A percentile compares a stretch with the other conserved stretches of the same genome.
These are phyloP conservation scores for Glebionis coronaria DNA, from an alignment of 129 eudicot species.

Conservation along the genomic window DNA sequence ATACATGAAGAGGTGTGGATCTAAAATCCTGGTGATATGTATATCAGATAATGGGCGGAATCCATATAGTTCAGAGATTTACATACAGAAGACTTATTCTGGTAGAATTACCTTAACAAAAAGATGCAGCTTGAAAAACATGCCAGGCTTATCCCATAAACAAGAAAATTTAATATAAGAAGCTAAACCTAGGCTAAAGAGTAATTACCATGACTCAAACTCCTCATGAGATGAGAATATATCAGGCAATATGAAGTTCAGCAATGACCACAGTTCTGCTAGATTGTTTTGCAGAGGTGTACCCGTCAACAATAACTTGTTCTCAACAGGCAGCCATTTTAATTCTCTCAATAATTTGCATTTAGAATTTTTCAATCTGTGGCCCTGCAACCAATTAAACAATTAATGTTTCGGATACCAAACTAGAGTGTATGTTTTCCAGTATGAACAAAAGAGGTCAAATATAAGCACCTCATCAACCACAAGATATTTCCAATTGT, in stretches of 20 bases:
- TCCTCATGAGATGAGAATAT: slow-evolving; percentile 91
- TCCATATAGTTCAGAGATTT: background rate
- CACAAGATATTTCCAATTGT: slow-evolving; percentile 86
- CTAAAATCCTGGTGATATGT: background rate
- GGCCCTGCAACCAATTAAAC: slow-evolving; percentile 55
- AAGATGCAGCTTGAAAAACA: too few species aligned
- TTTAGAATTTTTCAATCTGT: slow-evolving; percentile 80
- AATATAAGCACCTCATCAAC: slow-evolving; percentile 80
- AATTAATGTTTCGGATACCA: background rate
- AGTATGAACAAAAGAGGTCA: background rate
- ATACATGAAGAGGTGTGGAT: background rate
- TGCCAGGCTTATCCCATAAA: too few species aligned
- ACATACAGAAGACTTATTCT: background rate
- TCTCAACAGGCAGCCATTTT: slow-evolving; percentile 63
- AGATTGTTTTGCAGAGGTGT: slow-evolving; percentile 97
- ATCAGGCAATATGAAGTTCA: slow-evolving; percentile 95
- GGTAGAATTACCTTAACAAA: too few species aligned
- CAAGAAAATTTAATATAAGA: too few species aligned
- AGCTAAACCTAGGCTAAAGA: background rate
- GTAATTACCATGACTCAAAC: slow-evolving; percentile 84
- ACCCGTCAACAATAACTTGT: slow-evolving; percentile 94
- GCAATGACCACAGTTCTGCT: slow-evolving; percentile 96
- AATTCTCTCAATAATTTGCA: slow-evolving; percentile 80
- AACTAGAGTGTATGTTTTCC: background rate
- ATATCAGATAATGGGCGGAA: background rate